These are phyloP conservation scores for Lindgomyces ingoldianus DNA, from an alignment of 495 filamentous ascomycete genomes.

Conservation along the genomic window DNA sequence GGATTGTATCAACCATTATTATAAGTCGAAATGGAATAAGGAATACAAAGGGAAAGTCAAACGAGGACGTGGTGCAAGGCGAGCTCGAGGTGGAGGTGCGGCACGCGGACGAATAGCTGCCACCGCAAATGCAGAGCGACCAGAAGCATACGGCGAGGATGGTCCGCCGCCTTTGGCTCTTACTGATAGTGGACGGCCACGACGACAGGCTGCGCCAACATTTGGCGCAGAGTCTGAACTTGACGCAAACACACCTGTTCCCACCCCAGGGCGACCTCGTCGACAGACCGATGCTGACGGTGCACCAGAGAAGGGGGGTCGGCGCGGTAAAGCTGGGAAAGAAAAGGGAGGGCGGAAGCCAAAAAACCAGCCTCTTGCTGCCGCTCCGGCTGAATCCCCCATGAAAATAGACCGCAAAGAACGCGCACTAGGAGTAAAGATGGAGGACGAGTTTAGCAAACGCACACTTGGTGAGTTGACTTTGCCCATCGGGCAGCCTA, in stretches of 20 bases:
- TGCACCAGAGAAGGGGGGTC: conserved; percentile 39
- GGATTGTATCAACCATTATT: conserved; percentile 93
- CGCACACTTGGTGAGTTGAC: conserved; percentile 14
- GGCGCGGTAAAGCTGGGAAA: conserved; percentile 36
- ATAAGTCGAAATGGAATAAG: conserved; percentile 82
- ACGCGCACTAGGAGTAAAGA: conserved; percentile 26
- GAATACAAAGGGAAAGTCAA: conserved; percentile 81
- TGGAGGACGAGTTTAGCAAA: conserved; percentile 23
- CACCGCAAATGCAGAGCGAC: conserved; percentile 56
- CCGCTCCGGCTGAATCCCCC: conserved; percentile 41
- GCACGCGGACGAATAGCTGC: conserved; percentile 50
- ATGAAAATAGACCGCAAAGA: conserved; percentile 35
- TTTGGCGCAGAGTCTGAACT: conserved; percentile 60
- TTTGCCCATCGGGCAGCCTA: conserved; percentile 7
- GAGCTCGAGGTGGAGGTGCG: conserved; percentile 54
- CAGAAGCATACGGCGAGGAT: conserved; percentile 36
- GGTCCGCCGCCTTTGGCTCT: conserved; percentile 42
- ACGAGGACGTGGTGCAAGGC: conserved; percentile 66
- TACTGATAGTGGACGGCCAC: conserved; percentile 69
- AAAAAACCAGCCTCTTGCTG: conserved; percentile 42
- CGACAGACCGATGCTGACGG: conserved; percentile 26
- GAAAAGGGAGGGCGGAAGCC: conserved; percentile 39
- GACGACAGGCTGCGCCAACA: conserved; percentile 67
- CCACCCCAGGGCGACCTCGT: conserved; percentile 39
- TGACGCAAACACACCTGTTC: conserved; percentile 46